Conservation (phyloP, 179 eudicot species). For the Drosera spatulata region DNA sequence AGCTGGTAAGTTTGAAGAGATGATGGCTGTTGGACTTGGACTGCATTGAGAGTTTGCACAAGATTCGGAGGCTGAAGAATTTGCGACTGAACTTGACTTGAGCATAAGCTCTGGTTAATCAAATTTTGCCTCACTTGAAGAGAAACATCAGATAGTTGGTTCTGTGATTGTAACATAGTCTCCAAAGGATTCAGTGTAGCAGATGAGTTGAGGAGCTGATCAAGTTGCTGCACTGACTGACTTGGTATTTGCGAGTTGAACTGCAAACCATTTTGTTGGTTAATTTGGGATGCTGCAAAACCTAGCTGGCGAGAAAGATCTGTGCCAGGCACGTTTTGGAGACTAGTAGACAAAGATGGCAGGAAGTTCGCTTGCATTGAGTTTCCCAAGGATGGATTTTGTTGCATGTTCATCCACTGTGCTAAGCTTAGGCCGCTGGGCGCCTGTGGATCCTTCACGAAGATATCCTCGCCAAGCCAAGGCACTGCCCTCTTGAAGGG, state of each 20-base stretch:
- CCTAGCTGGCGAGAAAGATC: conserved; percentile 57
- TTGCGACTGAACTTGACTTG: conserved; percentile 48
- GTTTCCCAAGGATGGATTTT: conserved; percentile 47
- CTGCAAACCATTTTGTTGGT: conserved; percentile 55
- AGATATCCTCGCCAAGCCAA: conserved; percentile 76
- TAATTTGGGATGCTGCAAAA: conserved; percentile 40
- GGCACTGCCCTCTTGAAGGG: conserved; percentile 85
- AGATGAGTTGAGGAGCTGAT: conserved; percentile 64
- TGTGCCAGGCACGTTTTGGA: conserved; percentile 38
- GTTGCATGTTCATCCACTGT: conserved; percentile 98
- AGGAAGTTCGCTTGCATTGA: conserved; percentile 53
- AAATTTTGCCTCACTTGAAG: conserved; percentile 47
- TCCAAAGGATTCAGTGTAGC: conserved; percentile 31
- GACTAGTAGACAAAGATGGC: conserved; percentile 42
- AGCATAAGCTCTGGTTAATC: conserved; percentile 31
- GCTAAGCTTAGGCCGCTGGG: conserved; percentile 69
- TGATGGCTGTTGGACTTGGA: conserved; percentile 29
- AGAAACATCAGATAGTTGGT: conserved; percentile 41
- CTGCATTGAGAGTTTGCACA: conserved; percentile 31
- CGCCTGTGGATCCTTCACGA: conserved; percentile 50
- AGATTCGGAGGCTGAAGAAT: conserved; percentile 35
- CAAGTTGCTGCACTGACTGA: conserved; percentile 46
- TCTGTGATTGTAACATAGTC: conserved; percentile 53
- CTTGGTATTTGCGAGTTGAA: conserved; percentile 43
- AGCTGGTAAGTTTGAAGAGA: conserved; percentile 54